Evolutionary conservation across 306 rosid species (phyloP).

Genomic region (Gastrolobium villosum): DNA sequence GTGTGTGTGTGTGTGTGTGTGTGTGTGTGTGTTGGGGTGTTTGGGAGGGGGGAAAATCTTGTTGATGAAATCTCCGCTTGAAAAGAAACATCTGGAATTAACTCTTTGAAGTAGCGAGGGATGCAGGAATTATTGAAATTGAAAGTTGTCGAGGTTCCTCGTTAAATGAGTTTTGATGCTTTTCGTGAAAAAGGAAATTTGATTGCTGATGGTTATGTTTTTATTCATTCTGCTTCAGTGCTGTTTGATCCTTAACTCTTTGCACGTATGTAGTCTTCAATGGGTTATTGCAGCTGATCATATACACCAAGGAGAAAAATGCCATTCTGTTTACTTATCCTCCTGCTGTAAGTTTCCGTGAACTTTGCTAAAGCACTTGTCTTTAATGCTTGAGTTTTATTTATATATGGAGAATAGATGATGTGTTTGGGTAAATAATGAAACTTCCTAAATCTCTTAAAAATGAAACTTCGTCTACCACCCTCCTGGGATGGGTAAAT

Average conservation of each 20-base stretch:
- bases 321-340: conserved; percentile 92
- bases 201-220: conserved; percentile 28
- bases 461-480: not conserved
- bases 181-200: not conserved
- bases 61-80: not conserved
- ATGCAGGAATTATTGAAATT: conserved; percentile 17
- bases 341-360: conserved; percentile 68
- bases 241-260: conserved; percentile 72
- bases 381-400: conserved; percentile 12
- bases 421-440: too few species aligned
- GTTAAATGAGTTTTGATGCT: conserved; percentile 26
- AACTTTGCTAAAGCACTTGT: not conserved
- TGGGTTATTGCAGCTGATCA: conserved; percentile 84
- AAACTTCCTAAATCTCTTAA: conserved; percentile 9
- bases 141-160: conserved; percentile 7
- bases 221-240: conserved; percentile 8
- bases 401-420: conserved; percentile 24
- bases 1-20: not conserved
- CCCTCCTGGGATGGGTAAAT: not conserved
- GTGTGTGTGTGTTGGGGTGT: not conserved
- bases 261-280: conserved; percentile 84
- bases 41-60: not conserved
- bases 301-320: conserved; percentile 88
- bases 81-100: conserved; percentile 27
- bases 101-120: not conserved